These are phyloP conservation scores for Candida albicans DNA, from an alignment of 1,139 yeast genomes.

Conservation along the genomic window DNA sequence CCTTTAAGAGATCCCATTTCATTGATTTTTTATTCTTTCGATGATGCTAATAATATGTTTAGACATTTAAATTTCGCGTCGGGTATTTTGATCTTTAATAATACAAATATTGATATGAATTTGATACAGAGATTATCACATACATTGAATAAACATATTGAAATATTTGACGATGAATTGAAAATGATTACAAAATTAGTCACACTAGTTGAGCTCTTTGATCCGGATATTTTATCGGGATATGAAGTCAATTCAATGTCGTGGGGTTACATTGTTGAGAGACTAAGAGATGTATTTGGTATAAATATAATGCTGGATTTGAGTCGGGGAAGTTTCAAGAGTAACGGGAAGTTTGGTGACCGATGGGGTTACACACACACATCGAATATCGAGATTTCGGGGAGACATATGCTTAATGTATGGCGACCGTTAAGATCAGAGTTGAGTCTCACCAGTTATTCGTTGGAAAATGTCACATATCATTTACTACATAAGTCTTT, in stretches of 20 bases:
- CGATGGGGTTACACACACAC: constrained; percentile 85
- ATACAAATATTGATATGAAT: constrained; percentile 1
- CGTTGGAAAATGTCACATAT: constrained; percentile 74
- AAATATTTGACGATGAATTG: constrained; percentile 49
- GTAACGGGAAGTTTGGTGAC: constrained; percentile 61
- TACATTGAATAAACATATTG: constrained; percentile 19
- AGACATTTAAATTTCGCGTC: constrained; percentile 13
- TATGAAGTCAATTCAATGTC: constrained; percentile 78
- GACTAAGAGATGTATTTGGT: constrained; percentile 50
- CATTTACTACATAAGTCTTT: constrained; percentile 65
- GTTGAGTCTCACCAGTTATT: constrained; percentile 61
- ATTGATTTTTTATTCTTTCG: constrained; percentile 64
- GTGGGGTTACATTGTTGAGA: constrained; percentile 86
- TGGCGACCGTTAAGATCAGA: constrained; percentile 78
- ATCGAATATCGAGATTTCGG: constrained; percentile 64
- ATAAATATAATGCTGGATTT: constrained; percentile 49
- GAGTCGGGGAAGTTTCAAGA: constrained; percentile 48
- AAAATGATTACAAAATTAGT: constrained; percentile 57
- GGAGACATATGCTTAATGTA: constrained; percentile 78
- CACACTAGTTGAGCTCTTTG: constrained; percentile 58
- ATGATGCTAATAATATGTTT: constrained; percentile 42
- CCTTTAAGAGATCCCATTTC: constrained; percentile 60
- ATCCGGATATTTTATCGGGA: constrained; percentile 88
- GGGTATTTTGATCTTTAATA: constrained; percentile 19
- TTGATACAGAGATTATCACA: constrained; percentile 5